A percentile compares a stretch with the other conserved stretches of the same genome.
Conservation (phyloP, 164 flowering plant genomes). For the Nymphaea thermarum region DNA sequence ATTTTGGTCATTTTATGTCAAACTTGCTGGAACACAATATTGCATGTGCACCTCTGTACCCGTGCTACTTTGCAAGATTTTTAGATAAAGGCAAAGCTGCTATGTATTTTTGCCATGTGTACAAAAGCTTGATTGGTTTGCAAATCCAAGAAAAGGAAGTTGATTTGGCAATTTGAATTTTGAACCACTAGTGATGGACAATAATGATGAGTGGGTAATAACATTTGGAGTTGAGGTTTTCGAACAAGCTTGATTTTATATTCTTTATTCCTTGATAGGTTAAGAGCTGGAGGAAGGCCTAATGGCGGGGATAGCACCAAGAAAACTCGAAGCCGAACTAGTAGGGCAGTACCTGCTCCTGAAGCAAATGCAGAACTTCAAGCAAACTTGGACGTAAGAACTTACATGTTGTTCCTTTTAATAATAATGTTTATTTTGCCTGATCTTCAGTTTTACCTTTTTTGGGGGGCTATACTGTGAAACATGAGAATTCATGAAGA, state of each 20-base stretch:
- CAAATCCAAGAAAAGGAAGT: too few species aligned
- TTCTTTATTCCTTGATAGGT: constrained; percentile 21
- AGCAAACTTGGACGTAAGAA: constrained; percentile 76
- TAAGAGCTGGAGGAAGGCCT: constrained; percentile 61
- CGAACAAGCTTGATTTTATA: not conserved
- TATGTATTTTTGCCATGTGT: too few species aligned
- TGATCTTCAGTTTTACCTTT: not conserved
- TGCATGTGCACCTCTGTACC: too few species aligned
- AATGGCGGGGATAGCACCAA: constrained; percentile 50
- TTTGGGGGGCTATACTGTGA: not conserved
- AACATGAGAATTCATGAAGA: not conserved
- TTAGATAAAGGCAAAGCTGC: too few species aligned
- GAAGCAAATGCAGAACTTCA: constrained; percentile 86
- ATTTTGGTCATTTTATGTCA: too few species aligned
- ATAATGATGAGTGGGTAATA: too few species aligned
- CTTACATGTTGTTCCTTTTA: constrained; percentile 9
- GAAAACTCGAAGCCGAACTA: constrained; percentile 48
- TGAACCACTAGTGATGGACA: too few species aligned
- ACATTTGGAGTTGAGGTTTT: too few species aligned
- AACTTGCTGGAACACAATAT: too few species aligned
- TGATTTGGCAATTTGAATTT: too few species aligned
- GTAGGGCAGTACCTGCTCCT: constrained; percentile 65
- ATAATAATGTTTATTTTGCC: not conserved
- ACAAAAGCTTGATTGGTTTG: too few species aligned
- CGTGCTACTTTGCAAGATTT: too few species aligned